phyloP scores from a whole-genome alignment of 768 basidiomycete genomes.

The Pholiota molesta region DNA sequence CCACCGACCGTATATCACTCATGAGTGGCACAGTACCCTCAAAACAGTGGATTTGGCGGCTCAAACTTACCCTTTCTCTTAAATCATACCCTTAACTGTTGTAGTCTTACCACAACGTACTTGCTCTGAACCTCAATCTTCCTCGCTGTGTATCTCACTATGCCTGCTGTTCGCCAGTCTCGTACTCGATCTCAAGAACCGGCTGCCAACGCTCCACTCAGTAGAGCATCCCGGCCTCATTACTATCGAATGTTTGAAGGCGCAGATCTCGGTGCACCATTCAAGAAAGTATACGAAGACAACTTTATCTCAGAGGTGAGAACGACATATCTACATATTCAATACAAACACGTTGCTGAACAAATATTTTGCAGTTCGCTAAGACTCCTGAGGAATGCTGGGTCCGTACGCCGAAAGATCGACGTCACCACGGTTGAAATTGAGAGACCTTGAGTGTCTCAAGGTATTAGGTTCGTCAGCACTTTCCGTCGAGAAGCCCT shows the following conservation, averaged over 20 bases:
- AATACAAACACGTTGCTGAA: background rate
- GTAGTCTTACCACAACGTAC: background rate
- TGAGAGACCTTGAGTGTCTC: constrained; percentile 45
- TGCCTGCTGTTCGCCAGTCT: background rate
- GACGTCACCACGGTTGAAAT: constrained; percentile 36
- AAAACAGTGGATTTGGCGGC: background rate
- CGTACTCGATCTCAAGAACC: too few species aligned
- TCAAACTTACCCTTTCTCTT: background rate
- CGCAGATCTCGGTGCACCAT: background rate
- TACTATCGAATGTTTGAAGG: background rate
- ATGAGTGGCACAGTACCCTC: background rate
- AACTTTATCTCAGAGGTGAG: background rate
- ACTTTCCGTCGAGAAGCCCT: background rate
- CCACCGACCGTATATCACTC: background rate
- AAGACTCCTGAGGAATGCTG: background rate
- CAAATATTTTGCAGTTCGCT: background rate
- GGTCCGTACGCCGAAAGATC: constrained; percentile 28
- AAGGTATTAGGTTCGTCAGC: constrained; percentile 39
- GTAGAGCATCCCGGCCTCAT: background rate
- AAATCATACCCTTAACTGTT: background rate
- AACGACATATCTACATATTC: background rate
- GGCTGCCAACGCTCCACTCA: background rate
- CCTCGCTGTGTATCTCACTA: background rate
- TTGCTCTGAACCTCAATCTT: background rate
- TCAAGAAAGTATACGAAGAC: background rate